Conservation (phyloP, 78 protist species). For the Protostelium mycophagum region DNA sequence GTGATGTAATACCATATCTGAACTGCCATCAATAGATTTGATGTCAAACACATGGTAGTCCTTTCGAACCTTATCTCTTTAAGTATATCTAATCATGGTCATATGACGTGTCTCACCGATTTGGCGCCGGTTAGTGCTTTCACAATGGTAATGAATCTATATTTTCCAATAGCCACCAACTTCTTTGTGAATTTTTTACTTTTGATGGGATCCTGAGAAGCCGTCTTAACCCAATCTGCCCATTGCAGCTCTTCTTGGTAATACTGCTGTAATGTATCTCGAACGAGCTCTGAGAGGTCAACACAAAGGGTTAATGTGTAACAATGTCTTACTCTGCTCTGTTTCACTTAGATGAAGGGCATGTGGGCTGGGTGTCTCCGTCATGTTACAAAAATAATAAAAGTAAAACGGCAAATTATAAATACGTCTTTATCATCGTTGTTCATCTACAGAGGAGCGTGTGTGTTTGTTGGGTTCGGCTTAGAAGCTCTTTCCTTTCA, state of each 20-base stretch:
- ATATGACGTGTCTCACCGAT: neutral
- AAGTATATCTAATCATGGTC: neutral
- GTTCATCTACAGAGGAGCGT: neutral
- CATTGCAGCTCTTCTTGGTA: neutral
- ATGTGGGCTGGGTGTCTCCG: neutral
- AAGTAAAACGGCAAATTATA: no score
- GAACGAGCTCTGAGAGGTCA: neutral
- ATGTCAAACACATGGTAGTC: neutral
- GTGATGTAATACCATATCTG: neutral
- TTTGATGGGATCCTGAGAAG: neutral
- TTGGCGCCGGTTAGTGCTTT: neutral
- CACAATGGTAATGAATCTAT: neutral
- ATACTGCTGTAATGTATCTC: neutral
- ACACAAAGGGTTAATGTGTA: no score
- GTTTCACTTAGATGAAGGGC: neutral
- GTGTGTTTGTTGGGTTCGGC: no score
- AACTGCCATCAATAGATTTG: neutral
- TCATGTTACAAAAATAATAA: no score
- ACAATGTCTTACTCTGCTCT: neutral
- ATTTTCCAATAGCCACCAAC: neutral
- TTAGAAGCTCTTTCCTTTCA: no score
- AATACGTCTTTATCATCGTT: no score
- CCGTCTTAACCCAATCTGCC: neutral
- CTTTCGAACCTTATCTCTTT: neutral
- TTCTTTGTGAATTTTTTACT: neutral